Evolutionary conservation across 2,329 filamentous ascomycete genomes (phyloP), one percentile per base, ranked within the genome.

Genomic region (Orbilia blumenaviensis): DNA sequence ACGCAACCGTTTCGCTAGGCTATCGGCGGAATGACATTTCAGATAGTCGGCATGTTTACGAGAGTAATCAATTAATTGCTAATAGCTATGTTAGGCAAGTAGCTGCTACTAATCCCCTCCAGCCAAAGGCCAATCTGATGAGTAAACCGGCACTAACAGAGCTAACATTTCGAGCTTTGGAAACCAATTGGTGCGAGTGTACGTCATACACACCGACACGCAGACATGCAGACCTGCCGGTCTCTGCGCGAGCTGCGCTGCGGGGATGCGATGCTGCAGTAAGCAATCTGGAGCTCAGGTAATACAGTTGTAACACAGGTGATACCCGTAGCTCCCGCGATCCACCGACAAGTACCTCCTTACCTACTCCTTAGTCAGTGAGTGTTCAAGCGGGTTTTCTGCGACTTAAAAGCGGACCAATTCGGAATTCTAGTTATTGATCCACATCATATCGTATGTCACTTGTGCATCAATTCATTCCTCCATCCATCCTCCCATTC

Each of bases 41-140:
- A 38, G 42, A 41, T 29, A 56, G n/a, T 75, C 71, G 71, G 71
- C 71, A 63, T 63, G 63, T 75, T 75, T 63, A 75, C 71, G 71
- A 75, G 54, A 67, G 62, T 75, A 75, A 68, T 75, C 71, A 52
- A 68, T 75, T 75, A 52, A 68, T 75, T 75, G 56, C 41, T 75
- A 46, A 46, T 75, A 68, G 56, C n/a, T n/a, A n/a, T n/a, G n/a
- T n/a, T n/a, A n/a, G n/a, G n/a, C n/a, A n/a, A n/a, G n/a, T n/a
- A n/a, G n/a, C n/a, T n/a, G n/a, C n/a, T n/a, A n/a, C 42, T 75
- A 64, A 75, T 66, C 69, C 42, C 41, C 3, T 32, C 29, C 9
- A 54, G 10, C 21, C 27, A 50, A 29, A 1, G 18, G 10, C 9
- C 23, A 32, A 48, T 63, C 29, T 75, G 71, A 75, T 75, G 71